Evolutionary conservation across 768 basidiomycete genomes (phyloP), one percentile per base, ranked within the genome.

Genomic region (Mycena vitilis): DNA sequence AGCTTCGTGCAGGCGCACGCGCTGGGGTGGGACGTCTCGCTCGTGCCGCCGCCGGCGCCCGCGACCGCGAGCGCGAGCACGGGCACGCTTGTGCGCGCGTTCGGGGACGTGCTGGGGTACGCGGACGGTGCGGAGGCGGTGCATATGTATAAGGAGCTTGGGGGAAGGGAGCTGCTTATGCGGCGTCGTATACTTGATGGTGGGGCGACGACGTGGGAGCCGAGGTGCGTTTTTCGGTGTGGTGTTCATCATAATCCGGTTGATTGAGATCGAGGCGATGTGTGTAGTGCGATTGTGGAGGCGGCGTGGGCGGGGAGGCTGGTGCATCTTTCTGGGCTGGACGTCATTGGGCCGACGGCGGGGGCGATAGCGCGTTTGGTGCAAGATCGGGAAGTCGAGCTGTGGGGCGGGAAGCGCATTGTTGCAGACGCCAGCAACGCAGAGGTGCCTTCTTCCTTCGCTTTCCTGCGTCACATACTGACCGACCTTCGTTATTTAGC

Each of bases 91-190:
- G 84, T 90, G 22, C 80, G 76, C 63, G 80, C 84, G 0, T 90
- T 91, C 69, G 84, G 84, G 4, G 81, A 85, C 63, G 67, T 90
- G 10, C 80, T 91, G 0, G 90, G 89, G 0, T 91, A 91, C 73
- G 86, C 45, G 2, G 56, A 7, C 36, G 58, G 34, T 22, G 74
- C 81, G 0, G 89, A 90, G 68, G 84, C 84, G 4, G 75, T 90
- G 12, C 88, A 91, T 66, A 80, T 91, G 81, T 91, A 90, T 75
- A 91, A 90, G 75, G 90, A 91, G 68, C 77, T 91, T 9, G 89
- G 90, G 10, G 90, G 90, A 10, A 77, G 90, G 20, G 90, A 91
- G 78, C 74, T 91, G 23, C 74, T 89, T 25, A 90, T 91, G 89
- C 79, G 89, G 30, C 77, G 89, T 42, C 83, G 80, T 73, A 85